Evolutionary conservation across 129 eudicot genomes (phyloP), one percentile per base, ranked within the genome.

Genomic region (Tagetes erecta): DNA sequence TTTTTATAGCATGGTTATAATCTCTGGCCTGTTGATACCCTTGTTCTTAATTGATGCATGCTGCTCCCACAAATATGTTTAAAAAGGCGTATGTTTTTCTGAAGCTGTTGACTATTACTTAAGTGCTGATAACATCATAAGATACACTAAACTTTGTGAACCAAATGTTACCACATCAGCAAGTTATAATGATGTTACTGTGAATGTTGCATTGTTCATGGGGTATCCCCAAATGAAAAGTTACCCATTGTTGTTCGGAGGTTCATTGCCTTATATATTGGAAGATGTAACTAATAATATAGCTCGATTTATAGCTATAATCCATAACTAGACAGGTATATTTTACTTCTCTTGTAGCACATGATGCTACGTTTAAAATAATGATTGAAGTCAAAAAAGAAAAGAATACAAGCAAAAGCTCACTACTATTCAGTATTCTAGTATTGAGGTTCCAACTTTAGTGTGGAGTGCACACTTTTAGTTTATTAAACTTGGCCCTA

Each of bases 381-480:
- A 49, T 49, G 53, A 14, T 49, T 49, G 14, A 12, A 49, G 4
- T 49, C 27, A 49, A 49, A 49, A 49, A 49, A 46, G 51, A 49
- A 11, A 9, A 33, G 67, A 35, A 34, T 60, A 33, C n/a, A 12
- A 60, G 20, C 39, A 60, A 60, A 34, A 35, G 8, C 9, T 46
- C 72, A 12, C 63, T 46, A 47, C 40, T 74, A 49, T 44, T 10
- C 37, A 35, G 30, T 73, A 52, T 12, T n/a, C 34, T 56, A n/a
- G 34, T 12, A 14, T 69, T 53, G 4, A 58, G 14, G 34, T 80
- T 58, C 52, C 64, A 20, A 73, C 83, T 80, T 44, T 13, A 46
- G 55, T 67, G 83, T 80, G 84, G 80, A 80, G 40, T 13, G 72
- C 73, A 69, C 64, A 68, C 80, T 49, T 57, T 58, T 31, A 55